A percentile compares a stretch with the other conserved stretches of the same genome.
Evolutionary conservation across 2,329 filamentous ascomycete genomes (phyloP).

Genomic region (Oidium heveae): DNA sequence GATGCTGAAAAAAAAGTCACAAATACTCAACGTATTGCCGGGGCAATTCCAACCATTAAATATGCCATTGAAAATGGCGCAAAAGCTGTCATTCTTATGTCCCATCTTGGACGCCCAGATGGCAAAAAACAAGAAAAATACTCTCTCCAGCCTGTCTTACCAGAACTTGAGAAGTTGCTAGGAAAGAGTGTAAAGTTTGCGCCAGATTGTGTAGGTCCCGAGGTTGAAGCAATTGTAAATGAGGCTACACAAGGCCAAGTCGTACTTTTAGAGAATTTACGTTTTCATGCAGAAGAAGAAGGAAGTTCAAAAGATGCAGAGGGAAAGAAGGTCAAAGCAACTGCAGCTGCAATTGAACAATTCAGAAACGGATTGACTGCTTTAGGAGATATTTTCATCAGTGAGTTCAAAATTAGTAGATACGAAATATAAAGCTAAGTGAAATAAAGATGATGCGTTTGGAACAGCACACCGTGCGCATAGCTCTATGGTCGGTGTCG

Average conservation of each 20-base stretch:
- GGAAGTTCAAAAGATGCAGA: conserved; percentile 82
- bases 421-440: conserved; percentile 4
- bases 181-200: conserved; percentile 65
- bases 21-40: conserved; percentile 95
- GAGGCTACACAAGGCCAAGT: conserved; percentile 60
- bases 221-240: conserved; percentile 76
- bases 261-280: conserved; percentile 86
- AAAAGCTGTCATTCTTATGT: conserved; percentile 91
- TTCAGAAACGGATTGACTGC: conserved; percentile 91
- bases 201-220: conserved; percentile 67
- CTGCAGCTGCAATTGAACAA: conserved; percentile 72
- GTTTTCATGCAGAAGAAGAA: conserved; percentile 96
- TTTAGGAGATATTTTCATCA: conserved; percentile 89
- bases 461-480: conserved; percentile 95
- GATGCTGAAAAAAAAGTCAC: conserved; percentile 82
- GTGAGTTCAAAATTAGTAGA: conserved; percentile 24
- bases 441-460: conserved; percentile 63
- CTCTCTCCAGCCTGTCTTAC: conserved; percentile 74
- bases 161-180: conserved; percentile 77
- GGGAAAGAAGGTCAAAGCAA: conserved; percentile 95
- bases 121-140: conserved; percentile 80
- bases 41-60: conserved; percentile 86
- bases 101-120: conserved; percentile 87
- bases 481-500: conserved; percentile 95
- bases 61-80: conserved; percentile 74